Percentiles rank a stretch among this genome's conserved stretches.
These are phyloP conservation scores for Xylaria palmicola DNA, from an alignment of 495 filamentous ascomycete genomes.

Conservation along the genomic window DNA sequence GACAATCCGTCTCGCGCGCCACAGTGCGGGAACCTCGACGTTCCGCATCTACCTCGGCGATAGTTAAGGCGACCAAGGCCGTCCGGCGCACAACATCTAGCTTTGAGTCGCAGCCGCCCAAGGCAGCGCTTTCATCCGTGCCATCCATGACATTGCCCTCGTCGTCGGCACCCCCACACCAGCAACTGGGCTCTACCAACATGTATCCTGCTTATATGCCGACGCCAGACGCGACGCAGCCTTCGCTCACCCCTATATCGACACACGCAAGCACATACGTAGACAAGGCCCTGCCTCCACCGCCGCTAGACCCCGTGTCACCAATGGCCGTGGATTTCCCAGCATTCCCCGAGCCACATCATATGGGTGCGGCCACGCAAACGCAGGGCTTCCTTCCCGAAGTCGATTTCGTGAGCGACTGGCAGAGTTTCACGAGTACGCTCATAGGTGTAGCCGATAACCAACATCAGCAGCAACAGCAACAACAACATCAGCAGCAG, in stretches of 20 bases:
- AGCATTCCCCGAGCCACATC: slow-evolving; percentile 7
- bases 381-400: slow-evolving; percentile 14
- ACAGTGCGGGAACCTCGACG: slow-evolving; percentile 22
- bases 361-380: neutral
- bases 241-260: slow-evolving; percentile 7
- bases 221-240: neutral
- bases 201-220: slow-evolving; percentile 27
- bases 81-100: slow-evolving; percentile 22
- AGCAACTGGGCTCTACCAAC: slow-evolving; percentile 11
- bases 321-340: slow-evolving; percentile 32
- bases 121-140: neutral
- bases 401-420: slow-evolving; percentile 24
- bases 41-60: slow-evolving; percentile 29
- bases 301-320: slow-evolving; percentile 27
- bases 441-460: slow-evolving; percentile 16
- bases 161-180: slow-evolving; percentile 13
- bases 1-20: slow-evolving; percentile 6
- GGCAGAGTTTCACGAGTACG: slow-evolving; percentile 33
- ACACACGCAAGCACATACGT: slow-evolving; percentile 11
- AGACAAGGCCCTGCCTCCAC: slow-evolving; percentile 31
- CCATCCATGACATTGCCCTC: slow-evolving; percentile 17
- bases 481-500: neutral
- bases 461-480: slow-evolving; percentile 11
- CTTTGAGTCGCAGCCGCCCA: neutral
- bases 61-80: slow-evolving; percentile 16